These are phyloP conservation scores for Apiospora sp. DNA, from an alignment of 2,329 filamentous ascomycete genomes.

Conservation along the genomic window DNA sequence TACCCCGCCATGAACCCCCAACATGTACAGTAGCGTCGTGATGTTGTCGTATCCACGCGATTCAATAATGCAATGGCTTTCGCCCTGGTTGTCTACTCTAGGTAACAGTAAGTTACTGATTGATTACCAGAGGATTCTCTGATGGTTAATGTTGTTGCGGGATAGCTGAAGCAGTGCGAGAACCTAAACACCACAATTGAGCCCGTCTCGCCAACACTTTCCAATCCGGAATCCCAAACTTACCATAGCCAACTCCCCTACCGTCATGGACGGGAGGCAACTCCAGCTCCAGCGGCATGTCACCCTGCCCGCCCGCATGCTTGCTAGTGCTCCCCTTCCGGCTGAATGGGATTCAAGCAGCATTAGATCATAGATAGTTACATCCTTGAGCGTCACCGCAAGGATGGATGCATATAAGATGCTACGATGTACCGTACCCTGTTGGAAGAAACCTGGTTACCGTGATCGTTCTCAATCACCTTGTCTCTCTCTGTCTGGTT, in stretches of 20 bases:
- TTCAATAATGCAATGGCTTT: neutral
- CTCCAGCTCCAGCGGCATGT: neutral
- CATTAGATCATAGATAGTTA: neutral
- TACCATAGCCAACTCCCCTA: neutral
- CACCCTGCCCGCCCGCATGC: neutral
- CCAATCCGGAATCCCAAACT: neutral
- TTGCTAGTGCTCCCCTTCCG: neutral
- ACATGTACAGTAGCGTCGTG: neutral
- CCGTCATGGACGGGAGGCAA: neutral
- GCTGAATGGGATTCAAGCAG: neutral
- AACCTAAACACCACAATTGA: neutral
- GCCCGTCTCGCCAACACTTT: neutral
- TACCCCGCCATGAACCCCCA: neutral
- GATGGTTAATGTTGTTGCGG: neutral
- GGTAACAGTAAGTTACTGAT: neutral
- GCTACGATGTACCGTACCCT: neutral
- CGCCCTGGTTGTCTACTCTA: neutral
- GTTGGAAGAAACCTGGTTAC: neutral
- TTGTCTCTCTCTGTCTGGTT: neutral
- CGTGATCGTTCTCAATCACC: neutral
- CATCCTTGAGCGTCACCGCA: neutral
- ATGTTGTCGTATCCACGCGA: neutral
- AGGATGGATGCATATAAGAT: slow-evolving; percentile 11
- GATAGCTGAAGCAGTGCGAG: neutral
- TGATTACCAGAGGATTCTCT: neutral